These are phyloP conservation scores for Cercospora berteroae DNA, from an alignment of 2,329 filamentous ascomycete species.

Conservation along the genomic window DNA sequence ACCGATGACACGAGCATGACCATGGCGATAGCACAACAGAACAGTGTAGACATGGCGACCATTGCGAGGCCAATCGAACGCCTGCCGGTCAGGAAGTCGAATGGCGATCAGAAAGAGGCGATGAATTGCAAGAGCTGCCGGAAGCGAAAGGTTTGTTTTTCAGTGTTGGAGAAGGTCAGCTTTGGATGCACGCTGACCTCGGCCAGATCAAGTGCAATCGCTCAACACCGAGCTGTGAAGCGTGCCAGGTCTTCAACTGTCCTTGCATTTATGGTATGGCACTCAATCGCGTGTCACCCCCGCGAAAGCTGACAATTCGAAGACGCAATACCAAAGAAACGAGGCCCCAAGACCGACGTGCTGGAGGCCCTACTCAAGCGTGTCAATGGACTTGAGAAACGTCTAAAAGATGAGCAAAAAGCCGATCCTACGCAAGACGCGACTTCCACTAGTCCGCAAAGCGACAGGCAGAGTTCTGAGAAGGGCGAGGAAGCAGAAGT, in stretches of 20 bases:
- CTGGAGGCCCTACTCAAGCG: constrained; percentile 79
- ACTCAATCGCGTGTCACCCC: neutral
- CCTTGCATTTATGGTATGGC: constrained; percentile 76
- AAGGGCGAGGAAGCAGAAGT: constrained; percentile 9
- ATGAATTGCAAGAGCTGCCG: constrained; percentile 97
- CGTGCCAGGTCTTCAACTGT: constrained; percentile 85
- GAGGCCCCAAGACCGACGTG: constrained; percentile 86
- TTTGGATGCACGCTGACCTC: neutral
- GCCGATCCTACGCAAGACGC: constrained; percentile 40
- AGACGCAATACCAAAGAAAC: constrained; percentile 88
- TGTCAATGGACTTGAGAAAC: constrained; percentile 80
- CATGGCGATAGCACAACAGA: constrained; percentile 24
- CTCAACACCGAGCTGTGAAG: constrained; percentile 78
- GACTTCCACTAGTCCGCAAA: constrained; percentile 11
- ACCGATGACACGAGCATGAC: constrained; percentile 15
- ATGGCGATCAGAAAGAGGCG: constrained; percentile 76
- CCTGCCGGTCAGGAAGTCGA: constrained; percentile 67
- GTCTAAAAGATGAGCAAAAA: constrained; percentile 60
- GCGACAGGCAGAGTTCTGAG: constrained; percentile 6
- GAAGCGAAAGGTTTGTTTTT: constrained; percentile 72
- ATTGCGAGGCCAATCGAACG: constrained; percentile 78
- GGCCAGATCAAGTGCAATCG: constrained; percentile 86
- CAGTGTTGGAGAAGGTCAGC: neutral
- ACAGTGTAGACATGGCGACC: constrained; percentile 30
- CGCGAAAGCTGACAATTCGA: constrained; percentile 10